These are phyloP conservation scores for Iris pallida DNA, from an alignment of 116 monocot genomes.

Conservation along the genomic window DNA sequence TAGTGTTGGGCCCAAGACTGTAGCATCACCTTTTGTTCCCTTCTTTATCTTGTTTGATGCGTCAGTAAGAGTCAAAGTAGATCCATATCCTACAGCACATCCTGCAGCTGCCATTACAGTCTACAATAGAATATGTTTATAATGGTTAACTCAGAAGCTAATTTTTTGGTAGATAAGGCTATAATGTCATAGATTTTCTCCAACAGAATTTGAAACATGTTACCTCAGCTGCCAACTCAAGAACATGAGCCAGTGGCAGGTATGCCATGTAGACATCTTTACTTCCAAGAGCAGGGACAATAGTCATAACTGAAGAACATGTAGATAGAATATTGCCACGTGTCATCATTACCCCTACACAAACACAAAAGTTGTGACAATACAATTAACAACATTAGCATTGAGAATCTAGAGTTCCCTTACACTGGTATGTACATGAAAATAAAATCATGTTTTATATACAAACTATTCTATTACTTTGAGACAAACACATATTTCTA, in stretches of 20 bases:
- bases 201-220: slow-evolving; percentile 1
- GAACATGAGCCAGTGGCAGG: slow-evolving; percentile 91
- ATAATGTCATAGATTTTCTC: background rate
- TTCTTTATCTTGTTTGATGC: slow-evolving; percentile 96
- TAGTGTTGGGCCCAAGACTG: slow-evolving; percentile 14
- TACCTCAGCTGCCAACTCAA: slow-evolving; percentile 96
- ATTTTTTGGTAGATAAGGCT: background rate
- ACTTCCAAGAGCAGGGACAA: too few species aligned
- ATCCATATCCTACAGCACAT: too few species aligned
- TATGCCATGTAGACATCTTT: slow-evolving; percentile 91
- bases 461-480: too few species aligned
- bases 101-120: too few species aligned
- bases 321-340: slow-evolving; percentile 76
- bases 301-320: slow-evolving; percentile 83
- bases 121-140: slow-evolving; percentile 32
- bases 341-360: slow-evolving; percentile 89
- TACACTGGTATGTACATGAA: too few species aligned
- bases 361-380: background rate
- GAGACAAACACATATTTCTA: too few species aligned
- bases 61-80: too few species aligned
- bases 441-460: background rate
- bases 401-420: too few species aligned
- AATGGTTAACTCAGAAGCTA: background rate
- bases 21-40: slow-evolving; percentile 33
- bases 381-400: too few species aligned